Evolutionary conservation across 352 stramenopile genomes (phyloP), one percentile per base, ranked within the genome.

Genomic region (Phytopythium mirpurense): DNA sequence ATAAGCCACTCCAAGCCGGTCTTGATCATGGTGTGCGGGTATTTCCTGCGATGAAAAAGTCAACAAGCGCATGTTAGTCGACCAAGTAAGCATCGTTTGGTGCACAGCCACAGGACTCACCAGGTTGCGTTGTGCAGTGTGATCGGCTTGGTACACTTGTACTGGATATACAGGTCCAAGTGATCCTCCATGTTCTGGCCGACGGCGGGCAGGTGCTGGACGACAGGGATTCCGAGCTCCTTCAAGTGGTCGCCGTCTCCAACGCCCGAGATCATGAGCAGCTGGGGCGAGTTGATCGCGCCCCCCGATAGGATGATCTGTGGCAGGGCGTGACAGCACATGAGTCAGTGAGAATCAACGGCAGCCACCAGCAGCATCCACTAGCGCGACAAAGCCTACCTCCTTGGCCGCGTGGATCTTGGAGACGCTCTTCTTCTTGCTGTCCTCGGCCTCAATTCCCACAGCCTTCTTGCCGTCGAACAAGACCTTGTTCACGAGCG

Each of bases 151-250:
- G 83, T 92, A 68, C 82, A 95, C 56, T 75, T 62, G 73, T 93
- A 96, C 67, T 96, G 84, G 54, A 96, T 70, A 63, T 95, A 96
- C 44, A 95, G 58, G 49, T 95, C 86, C 27, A 96, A 48, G 56
- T 96, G 86, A 56, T 96, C 86, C 55, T 96, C 84, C 74, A 96
- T 85, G 69, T 96, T 93, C 54, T 90, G 68, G 19, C 86, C 86
- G 16, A 96, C 84, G 11, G 83, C 83, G 8, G 84, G 78, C 38
- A 91, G 19, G 57, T 95, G 66, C 29, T 91, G 74, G 27, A 95
- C 73, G 18, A 94, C 56, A 2, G 83, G 74, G 32, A 96, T 71
- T 36, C 67, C 83, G 27, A 93, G 54, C 14, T 90, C 70, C 41
- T 85, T 86, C 27, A 96, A 40, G 58, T 93, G 73, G 29, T 90